Percentiles rank a stretch among this genome's conserved stretches.
Conservation (phyloP, 2,329 filamentous ascomycete genomes). For the Beauveria rudraprayagi region DNA sequence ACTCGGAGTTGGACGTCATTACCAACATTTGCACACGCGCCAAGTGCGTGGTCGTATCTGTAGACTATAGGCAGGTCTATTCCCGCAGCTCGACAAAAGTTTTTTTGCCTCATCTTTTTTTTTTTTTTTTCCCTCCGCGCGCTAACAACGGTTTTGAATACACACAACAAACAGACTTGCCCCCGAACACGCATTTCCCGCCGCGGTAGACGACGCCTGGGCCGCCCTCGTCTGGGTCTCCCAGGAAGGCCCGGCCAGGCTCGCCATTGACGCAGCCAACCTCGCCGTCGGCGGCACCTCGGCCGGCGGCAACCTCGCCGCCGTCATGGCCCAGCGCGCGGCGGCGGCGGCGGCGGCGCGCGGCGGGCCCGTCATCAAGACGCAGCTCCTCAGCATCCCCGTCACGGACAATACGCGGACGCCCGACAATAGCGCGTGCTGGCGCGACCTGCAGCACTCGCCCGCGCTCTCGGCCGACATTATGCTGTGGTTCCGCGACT, state of each 20-base stretch:
- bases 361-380: constrained; percentile 15
- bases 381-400: constrained; percentile 49
- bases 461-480: constrained; percentile 46
- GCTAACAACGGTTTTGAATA: neutral
- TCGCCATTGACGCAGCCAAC: constrained; percentile 29
- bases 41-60: constrained; percentile 11
- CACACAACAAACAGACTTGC: constrained; percentile 26
- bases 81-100: neutral
- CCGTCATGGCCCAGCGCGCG: neutral
- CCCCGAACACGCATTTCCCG: constrained; percentile 43
- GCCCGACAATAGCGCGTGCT: constrained; percentile 31
- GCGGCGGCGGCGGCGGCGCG: neutral
- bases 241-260: neutral
- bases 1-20: constrained; percentile 41
- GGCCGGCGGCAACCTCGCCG: constrained; percentile 14
- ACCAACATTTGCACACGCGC: constrained; percentile 32
- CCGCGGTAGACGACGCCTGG: constrained; percentile 45
- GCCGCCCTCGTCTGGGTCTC: constrained; percentile 39
- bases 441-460: constrained; percentile 40
- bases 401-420: constrained; percentile 50
- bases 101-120: neutral
- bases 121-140: too few relatives aligned
- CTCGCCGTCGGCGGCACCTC: constrained; percentile 39
- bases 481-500: constrained; percentile 53
- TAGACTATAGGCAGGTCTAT: constrained; percentile 5